phyloP scores from a whole-genome alignment of 139 green algal genomes.

The Gonium pectorale region DNA sequence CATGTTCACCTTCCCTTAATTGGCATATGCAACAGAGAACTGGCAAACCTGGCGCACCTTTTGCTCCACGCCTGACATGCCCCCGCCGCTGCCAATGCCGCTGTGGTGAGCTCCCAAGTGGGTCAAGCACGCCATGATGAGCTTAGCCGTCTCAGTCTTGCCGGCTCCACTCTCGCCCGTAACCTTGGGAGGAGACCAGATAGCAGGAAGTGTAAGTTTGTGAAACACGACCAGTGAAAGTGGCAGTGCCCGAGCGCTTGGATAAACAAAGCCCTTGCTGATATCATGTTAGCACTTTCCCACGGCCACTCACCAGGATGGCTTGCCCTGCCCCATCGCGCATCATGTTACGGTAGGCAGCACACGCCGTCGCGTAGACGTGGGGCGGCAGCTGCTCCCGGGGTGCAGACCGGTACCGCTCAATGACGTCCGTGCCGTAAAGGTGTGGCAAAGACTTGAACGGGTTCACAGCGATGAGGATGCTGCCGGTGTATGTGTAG shows the following conservation, averaged over 20 bases:
- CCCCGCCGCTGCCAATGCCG: background rate
- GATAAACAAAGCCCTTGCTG: no score
- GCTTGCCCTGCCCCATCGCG: conserved; percentile 79
- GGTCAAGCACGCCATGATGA: conserved; percentile 93
- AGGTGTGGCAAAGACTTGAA: conserved; percentile 83
- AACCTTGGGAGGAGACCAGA: conserved; percentile 78
- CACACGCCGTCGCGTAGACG: conserved; percentile 89
- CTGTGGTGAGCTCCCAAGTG: conserved; percentile 59
- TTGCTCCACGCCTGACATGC: conserved; percentile 37
- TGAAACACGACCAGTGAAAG: no score
- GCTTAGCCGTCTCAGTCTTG: conserved; percentile 99
- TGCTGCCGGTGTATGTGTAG: conserved; percentile 93
- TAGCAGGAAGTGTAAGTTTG: no score
- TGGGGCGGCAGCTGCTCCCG: conserved; percentile 91
- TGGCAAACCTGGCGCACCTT: no score
- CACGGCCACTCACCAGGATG: conserved; percentile 89
- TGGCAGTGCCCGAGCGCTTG: no score
- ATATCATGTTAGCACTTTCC: no score
- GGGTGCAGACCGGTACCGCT: conserved; percentile 76
- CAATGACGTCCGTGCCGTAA: conserved; percentile 89
- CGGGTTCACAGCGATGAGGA: conserved; percentile 95
- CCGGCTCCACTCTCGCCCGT: conserved; percentile 95
- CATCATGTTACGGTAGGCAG: conserved; percentile 87
- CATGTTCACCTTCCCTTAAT: no score
- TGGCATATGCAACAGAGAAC: no score